These are phyloP conservation scores for Crithidia sp. DNA, from an alignment of 208 protist species.

Conservation along the genomic window DNA sequence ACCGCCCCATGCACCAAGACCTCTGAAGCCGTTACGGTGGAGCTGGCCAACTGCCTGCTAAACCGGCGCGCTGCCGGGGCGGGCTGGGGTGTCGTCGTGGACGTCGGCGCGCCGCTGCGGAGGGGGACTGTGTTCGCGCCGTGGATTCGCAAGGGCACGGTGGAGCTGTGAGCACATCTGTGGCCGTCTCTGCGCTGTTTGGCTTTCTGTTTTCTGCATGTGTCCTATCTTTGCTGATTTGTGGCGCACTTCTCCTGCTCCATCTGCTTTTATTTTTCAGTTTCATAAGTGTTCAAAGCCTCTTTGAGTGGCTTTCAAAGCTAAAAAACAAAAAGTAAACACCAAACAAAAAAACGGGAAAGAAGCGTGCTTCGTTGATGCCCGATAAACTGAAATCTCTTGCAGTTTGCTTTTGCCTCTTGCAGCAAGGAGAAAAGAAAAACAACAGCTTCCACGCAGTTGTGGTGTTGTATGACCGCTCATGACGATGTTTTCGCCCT, in stretches of 20 bases:
- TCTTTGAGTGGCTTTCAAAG: too few species aligned
- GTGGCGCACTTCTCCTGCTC: neutral
- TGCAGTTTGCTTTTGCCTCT: neutral
- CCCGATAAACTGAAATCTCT: too few species aligned
- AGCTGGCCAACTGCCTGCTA: constrained; percentile 33
- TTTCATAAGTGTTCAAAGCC: neutral
- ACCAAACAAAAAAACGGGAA: too few species aligned
- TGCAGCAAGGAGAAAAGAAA: too few species aligned
- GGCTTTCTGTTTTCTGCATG: neutral
- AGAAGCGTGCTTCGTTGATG: too few species aligned
- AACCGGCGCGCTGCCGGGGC: constrained; percentile 26
- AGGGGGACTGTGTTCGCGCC: constrained; percentile 14
- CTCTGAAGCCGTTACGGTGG: constrained; percentile 15
- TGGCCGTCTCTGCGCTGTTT: neutral
- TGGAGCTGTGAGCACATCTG: neutral
- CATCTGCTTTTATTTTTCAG: neutral
- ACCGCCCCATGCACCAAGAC: constrained; percentile 2
- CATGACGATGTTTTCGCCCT: neutral
- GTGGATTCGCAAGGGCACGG: constrained; percentile 26
- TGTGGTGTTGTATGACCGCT: neutral
- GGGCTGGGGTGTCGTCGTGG: constrained; percentile 32
- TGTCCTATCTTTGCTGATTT: neutral
- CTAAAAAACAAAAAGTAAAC: too few species aligned
- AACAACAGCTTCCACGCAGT: too few species aligned
- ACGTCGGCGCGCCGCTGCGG: constrained; percentile 15